phyloP scores from a whole-genome alignment of 768 basidiomycete genomes.

The Boletellus ananiceps region DNA sequence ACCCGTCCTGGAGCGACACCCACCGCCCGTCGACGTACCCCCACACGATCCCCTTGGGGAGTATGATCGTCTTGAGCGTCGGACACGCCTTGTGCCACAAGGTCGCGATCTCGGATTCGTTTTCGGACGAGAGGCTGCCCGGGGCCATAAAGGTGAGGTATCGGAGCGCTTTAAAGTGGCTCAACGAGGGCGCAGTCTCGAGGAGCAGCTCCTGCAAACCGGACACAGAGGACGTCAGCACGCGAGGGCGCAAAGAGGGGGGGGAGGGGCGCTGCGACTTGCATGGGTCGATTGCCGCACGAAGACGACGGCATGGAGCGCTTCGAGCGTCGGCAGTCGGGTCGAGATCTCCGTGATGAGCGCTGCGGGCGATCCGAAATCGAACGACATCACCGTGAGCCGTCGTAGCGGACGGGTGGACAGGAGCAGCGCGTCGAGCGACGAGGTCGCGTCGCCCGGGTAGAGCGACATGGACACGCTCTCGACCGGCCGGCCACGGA shows the following conservation, averaged over 20 bases:
- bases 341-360: constrained; percentile 45
- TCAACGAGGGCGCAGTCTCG: constrained; percentile 37
- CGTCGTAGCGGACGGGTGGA: constrained; percentile 40
- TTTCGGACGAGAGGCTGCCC: constrained; percentile 19
- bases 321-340: constrained; percentile 49
- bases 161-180: constrained; percentile 39
- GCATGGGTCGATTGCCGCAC: constrained; percentile 46
- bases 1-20: constrained; percentile 19
- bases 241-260: no score
- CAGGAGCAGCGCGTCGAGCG: constrained; percentile 42
- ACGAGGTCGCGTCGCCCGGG: constrained; percentile 33
- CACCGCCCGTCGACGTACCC: constrained; percentile 33
- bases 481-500: constrained; percentile 46
- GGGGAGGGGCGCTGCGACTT: no score
- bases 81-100: constrained; percentile 56
- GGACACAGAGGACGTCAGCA: neutral
- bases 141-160: constrained; percentile 63
- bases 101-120: constrained; percentile 50
- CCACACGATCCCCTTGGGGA: constrained; percentile 62
- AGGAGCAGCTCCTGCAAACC: constrained; percentile 39
- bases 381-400: constrained; percentile 58
- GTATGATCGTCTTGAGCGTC: constrained; percentile 58
- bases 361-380: constrained; percentile 39
- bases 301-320: constrained; percentile 56
- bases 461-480: constrained; percentile 51